Conservation (phyloP, 805 yeast genomes). For the Cyberlindnera xishuangbannaensis region DNA sequence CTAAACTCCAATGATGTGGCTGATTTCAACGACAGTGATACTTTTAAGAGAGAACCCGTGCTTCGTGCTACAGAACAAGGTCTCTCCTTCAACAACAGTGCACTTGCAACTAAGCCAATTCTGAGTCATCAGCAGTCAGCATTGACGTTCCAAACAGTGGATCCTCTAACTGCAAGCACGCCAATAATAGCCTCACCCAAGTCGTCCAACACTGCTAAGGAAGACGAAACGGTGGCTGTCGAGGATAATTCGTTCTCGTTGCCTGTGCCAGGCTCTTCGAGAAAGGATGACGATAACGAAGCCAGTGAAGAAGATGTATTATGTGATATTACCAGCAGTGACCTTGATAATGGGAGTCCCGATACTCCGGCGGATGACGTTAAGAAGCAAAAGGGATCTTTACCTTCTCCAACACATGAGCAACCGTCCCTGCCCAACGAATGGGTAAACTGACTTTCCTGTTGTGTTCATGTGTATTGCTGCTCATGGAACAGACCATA, state of each 20-base stretch:
- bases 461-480: too few species aligned
- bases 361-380: too few species aligned
- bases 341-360: too few species aligned
- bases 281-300: slow-evolving; percentile 9
- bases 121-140: slow-evolving; percentile 17
- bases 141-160: slow-evolving; percentile 9
- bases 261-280: slow-evolving; percentile 33
- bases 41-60: slow-evolving; percentile 4
- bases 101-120: slow-evolving; percentile 9
- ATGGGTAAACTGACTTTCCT: too few species aligned
- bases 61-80: slow-evolving; percentile 8
- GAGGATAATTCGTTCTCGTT: slow-evolving; percentile 49
- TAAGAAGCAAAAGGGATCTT: too few species aligned
- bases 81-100: slow-evolving; percentile 10
- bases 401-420: too few species aligned
- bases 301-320: too few species aligned
- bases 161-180: slow-evolving; percentile 15
- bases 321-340: too few species aligned
- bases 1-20: too few species aligned
- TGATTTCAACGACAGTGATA: too few species aligned
- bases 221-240: slow-evolving; percentile 5
- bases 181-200: slow-evolving; percentile 14
- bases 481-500: too few species aligned
- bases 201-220: neutral
- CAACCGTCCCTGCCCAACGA: too few species aligned